Percentiles rank a stretch among this genome's conserved stretches.
Evolutionary conservation across 192 early-diverging fungal genomes (phyloP).

Genomic region (Linnemannia elongata): DNA sequence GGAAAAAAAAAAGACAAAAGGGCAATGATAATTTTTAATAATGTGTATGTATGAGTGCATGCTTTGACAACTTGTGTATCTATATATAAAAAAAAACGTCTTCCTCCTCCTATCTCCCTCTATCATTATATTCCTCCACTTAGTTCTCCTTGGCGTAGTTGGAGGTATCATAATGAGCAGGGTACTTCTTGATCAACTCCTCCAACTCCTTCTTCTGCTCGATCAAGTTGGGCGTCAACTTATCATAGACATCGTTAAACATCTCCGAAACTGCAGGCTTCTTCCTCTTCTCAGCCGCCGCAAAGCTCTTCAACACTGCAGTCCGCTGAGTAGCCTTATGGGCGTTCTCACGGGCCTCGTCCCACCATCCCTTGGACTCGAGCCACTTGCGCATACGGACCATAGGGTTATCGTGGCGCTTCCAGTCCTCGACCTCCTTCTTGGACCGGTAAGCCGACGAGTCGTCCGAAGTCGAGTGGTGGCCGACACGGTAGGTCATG

Average conservation of each 20-base stretch:
- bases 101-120: neutral
- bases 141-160: conserved; percentile 53
- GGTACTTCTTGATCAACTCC: conserved; percentile 85
- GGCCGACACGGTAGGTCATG: conserved; percentile 97
- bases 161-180: conserved; percentile 79
- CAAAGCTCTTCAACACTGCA: conserved; percentile 85
- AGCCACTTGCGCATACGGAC: conserved; percentile 92
- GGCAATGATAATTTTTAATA: neutral
- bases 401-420: conserved; percentile 89
- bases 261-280: conserved; percentile 87
- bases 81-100: neutral
- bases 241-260: conserved; percentile 96
- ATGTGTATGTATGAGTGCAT: neutral
- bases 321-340: conserved; percentile 74
- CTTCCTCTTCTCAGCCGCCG: conserved; percentile 86
- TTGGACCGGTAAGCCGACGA: conserved; percentile 95
- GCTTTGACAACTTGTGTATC: neutral
- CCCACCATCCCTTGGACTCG: conserved; percentile 88
- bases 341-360: conserved; percentile 75
- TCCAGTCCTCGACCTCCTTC: conserved; percentile 93
- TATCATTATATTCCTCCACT: neutral
- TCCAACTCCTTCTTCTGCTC: conserved; percentile 87
- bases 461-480: conserved; percentile 99
- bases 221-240: conserved; percentile 80
- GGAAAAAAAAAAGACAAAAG: too few species aligned